Base-by-base conservation (phyloP, 257 asterid genomes). In the Jasminum sambac region DNA sequence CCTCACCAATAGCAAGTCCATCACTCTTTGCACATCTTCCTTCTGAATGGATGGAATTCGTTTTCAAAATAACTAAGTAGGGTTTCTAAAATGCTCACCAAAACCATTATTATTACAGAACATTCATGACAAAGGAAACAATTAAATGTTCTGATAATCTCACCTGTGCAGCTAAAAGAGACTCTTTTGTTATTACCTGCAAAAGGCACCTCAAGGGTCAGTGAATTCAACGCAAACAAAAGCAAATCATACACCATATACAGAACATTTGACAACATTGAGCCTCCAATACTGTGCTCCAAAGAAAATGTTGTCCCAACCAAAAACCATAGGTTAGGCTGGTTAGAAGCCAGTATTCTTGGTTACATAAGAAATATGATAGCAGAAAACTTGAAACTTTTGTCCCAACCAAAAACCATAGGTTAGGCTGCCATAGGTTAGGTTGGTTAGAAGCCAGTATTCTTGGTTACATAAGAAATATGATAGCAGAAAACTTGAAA, bases 161-260 rank as follows among this genome's bases (percentile, higher is more conserved):
- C 80, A 91, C 99, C 98, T 95, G 99, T 44, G 99, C 99, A 75
- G 88, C 92, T 84, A 89, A 68, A 67, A 95, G 89, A 68, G 99
- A 95, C 82, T 84, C 99, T 65, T 74, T 86, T 3, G 95, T 95
- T 73, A 95, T 95, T 11, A 95, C 93, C 99, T 95, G 89, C 70
- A 79, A 78, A 68, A 66, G 42, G 48, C 68, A 66, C 66, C 69
- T 37, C 17, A 11, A 40, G 16, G 13, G 46, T 14, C 76, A 52
- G 64, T 26, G 44, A 24, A 76, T 26, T 44, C 69, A 17, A 63
- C 13, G 57, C 62, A 41, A 75, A 19, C 34, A 69, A 55, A 62
- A 39, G 66, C 43, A 70, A 52, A 60, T 50, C 14, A 19, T 46
- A 70, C 42, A 55, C n/a, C 7, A 55, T 17, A 19, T 9, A 55